These are phyloP conservation scores for Penicillium digitatum DNA, from an alignment of 2,329 filamentous ascomycete genomes.

Conservation along the genomic window DNA sequence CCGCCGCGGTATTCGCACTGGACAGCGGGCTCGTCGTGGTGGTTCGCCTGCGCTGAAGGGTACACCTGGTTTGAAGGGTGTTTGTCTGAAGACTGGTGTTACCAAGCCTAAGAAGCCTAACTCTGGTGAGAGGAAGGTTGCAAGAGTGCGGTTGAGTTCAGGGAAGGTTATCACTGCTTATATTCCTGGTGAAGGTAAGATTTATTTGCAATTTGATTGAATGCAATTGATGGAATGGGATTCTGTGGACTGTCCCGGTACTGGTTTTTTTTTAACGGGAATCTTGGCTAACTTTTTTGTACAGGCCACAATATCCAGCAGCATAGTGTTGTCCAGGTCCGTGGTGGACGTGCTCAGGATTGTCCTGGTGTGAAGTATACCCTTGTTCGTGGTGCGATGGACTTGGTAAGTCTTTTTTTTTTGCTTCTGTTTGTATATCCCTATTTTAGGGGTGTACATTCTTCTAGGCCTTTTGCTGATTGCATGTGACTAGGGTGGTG, in stretches of 20 bases:
- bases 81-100: constrained; percentile 89
- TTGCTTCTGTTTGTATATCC: background rate
- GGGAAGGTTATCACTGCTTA: constrained; percentile 87
- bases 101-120: constrained; percentile 98
- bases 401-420: constrained; percentile 65
- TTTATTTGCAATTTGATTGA: constrained; percentile 25
- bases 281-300: constrained; percentile 6
- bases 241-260: background rate
- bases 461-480: constrained; percentile 22
- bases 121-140: constrained; percentile 93
- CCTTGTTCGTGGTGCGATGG: constrained; percentile 82
- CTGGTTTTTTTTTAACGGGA: background rate
- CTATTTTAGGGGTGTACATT: background rate
- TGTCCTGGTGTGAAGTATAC: constrained; percentile 98
- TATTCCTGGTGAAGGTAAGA: constrained; percentile 81
- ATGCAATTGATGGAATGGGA: background rate
- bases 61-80: constrained; percentile 84
- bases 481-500: constrained; percentile 66
- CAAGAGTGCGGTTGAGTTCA: constrained; percentile 80
- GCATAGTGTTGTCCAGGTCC: constrained; percentile 94
- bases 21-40: constrained; percentile 76
- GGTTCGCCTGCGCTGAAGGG: constrained; percentile 77
- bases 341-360: constrained; percentile 89
- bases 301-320: constrained; percentile 93
- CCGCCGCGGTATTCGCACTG: constrained; percentile 69